Evolutionary conservation across 2,329 filamentous ascomycete species (phyloP).

Genomic region (Bipolaris sorokiniana): DNA sequence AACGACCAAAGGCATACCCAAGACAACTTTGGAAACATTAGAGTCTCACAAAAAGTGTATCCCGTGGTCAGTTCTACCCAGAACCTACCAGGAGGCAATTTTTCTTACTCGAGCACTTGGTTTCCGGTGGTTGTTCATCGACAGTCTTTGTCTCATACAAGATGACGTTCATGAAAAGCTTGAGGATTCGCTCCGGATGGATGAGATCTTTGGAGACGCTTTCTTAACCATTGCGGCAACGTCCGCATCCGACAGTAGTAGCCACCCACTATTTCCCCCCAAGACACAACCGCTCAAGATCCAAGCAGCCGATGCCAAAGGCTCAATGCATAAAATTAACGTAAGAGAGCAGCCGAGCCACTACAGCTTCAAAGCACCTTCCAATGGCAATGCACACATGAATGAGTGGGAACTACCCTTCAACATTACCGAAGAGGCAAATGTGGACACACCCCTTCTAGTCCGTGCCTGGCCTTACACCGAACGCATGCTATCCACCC

Average conservation of each 20-base stretch:
- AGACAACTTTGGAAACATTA: conserved; percentile 38
- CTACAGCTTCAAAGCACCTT: conserved; percentile 46
- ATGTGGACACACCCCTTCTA: conserved; percentile 40
- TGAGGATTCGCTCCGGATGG: conserved; percentile 37
- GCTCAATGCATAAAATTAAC: conserved; percentile 39
- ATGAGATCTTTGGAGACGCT: conserved; percentile 40
- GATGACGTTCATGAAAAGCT: conserved; percentile 38
- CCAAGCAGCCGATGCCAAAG: conserved; percentile 43
- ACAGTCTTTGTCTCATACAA: conserved; percentile 43
- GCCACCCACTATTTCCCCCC: conserved; percentile 33
- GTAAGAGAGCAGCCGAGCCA: conserved; percentile 46
- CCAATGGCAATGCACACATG: conserved; percentile 43
- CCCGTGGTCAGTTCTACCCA: conserved; percentile 38
- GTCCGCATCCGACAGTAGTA: conserved; percentile 38
- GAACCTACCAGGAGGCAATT: conserved; percentile 45
- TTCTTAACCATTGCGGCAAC: conserved; percentile 46
- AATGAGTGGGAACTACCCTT: conserved; percentile 45
- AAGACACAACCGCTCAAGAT: conserved; percentile 40
- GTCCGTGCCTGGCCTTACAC: conserved; percentile 44
- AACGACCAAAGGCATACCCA: conserved; percentile 32
- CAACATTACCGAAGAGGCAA: conserved; percentile 39
- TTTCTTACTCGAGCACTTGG: conserved; percentile 45
- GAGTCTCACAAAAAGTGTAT: conserved; percentile 37
- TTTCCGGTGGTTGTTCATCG: conserved; percentile 47
- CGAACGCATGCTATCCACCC: conserved; percentile 41